Evolutionary conservation across 805 yeast genomes (phyloP), one percentile per base, ranked within the genome.

Genomic region (Ogataea minuta): DNA sequence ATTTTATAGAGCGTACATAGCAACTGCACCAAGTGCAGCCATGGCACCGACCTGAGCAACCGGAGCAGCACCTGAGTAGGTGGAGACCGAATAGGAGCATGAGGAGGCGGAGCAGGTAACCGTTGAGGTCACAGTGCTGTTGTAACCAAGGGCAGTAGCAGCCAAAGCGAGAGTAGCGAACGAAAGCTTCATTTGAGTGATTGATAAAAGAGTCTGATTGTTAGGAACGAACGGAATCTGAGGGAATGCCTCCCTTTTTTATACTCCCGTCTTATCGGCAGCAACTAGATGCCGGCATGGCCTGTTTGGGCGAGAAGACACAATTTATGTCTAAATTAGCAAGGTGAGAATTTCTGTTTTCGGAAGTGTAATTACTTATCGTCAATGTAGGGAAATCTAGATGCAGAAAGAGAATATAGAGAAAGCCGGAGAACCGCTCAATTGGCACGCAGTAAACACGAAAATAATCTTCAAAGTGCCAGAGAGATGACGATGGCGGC

Each of bases 21-120:
- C 59, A 33, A 52, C 55, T 30, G 57, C 59, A 43, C 56, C 58
- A 32, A 56, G 34, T 37, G 52, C 57, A 34, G 56, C 57, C 26
- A 48, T 28, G 32, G 56, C 56, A 41, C 53, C 56, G 32, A 44
- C 53, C 41, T 52, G 56, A 29, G 54, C 54, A 40, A 41, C 51
- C 21, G 51, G 50, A 31, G 54, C 56, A 31, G 43, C 55, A 31
- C 39, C 52, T 4, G 28, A 31, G 33, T 42, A 48, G 23, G 52
- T 52, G 23, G 54, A 52, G 37, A 52, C 36, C 46, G 30, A 42
- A 19, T 51, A 36, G 34, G 51, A 36, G 31, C 47, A 47, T 14
- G 45, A 25, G 4, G 34, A n/a, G 28, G 43, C 51, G 31, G 46
- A 39, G 24, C 49, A 32, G 27, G 53, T 49, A 31, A 45, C 33